phyloP scores from a whole-genome alignment of 352 stramenopile genomes.

The Aphanomyces invadans region DNA sequence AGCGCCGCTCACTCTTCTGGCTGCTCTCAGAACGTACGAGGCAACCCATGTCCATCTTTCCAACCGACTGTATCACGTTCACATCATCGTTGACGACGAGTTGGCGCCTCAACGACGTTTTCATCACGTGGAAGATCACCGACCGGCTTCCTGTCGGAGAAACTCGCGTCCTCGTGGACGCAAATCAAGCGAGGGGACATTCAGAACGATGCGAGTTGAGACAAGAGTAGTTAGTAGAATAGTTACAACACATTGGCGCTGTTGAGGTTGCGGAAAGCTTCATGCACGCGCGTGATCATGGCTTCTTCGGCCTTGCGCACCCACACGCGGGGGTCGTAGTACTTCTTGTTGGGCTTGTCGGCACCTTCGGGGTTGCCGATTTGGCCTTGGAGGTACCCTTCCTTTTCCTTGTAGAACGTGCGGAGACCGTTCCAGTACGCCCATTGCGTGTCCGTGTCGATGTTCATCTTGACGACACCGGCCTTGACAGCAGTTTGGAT shows the following conservation, averaged over 20 bases:
- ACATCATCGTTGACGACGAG: no score
- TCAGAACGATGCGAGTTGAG: neutral
- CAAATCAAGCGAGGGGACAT: no score
- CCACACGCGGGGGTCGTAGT: constrained; percentile 98
- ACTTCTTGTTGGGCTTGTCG: constrained; percentile 99
- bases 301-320: constrained; percentile 94
- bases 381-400: constrained; percentile 96
- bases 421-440: constrained; percentile 97
- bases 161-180: no score
- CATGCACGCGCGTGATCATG: constrained; percentile 89
- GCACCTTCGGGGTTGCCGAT: constrained; percentile 96
- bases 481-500: constrained; percentile 95
- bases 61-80: no score
- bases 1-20: no score
- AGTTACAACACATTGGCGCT: constrained; percentile 57
- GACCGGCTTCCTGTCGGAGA: no score
- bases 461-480: constrained; percentile 99
- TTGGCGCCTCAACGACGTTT: no score
- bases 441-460: constrained; percentile 99
- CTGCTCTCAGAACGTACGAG: no score
- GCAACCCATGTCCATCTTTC: no score
- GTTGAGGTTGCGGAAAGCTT: constrained; percentile 89
- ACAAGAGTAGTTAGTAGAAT: constrained; percentile 7
- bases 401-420: constrained; percentile 96
- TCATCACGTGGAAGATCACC: no score